phyloP scores from a whole-genome alignment of 495 filamentous ascomycete genomes.

The Penicillium odoratum region DNA sequence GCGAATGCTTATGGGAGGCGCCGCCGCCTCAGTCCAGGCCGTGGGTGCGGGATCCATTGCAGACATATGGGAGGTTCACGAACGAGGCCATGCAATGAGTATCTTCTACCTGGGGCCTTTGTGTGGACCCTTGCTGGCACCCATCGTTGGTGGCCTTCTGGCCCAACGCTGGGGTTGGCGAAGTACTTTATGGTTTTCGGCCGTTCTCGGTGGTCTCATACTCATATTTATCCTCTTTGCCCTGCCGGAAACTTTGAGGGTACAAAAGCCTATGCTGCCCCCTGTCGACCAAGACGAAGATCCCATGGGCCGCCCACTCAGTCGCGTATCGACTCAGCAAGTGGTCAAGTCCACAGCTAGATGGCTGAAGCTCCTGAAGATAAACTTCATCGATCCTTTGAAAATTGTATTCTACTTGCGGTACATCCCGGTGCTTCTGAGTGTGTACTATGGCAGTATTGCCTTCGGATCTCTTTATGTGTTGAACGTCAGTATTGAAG shows the following conservation, averaged over 20 bases:
- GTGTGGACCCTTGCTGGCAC: constrained; percentile 80
- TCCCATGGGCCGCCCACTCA: constrained; percentile 38
- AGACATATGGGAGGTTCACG: constrained; percentile 81
- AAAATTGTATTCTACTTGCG: constrained; percentile 75
- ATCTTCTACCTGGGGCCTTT: constrained; percentile 90
- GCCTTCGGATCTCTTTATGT: constrained; percentile 83
- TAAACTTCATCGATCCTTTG: constrained; percentile 76
- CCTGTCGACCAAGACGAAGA: constrained; percentile 19
- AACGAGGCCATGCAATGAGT: constrained; percentile 87
- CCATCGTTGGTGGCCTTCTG: constrained; percentile 83
- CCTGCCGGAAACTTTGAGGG: constrained; percentile 66
- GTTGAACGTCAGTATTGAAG: constrained; percentile 81
- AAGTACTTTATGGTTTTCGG: constrained; percentile 84
- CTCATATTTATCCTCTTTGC: constrained; percentile 63
- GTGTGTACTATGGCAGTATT: constrained; percentile 79
- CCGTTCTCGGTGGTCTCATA: constrained; percentile 69
- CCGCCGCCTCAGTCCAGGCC: constrained; percentile 84
- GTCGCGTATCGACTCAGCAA: constrained; percentile 62
- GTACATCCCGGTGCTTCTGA: constrained; percentile 76
- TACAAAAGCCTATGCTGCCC: constrained; percentile 22
- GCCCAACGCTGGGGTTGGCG: constrained; percentile 75
- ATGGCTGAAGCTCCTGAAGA: constrained; percentile 56
- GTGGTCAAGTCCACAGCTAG: constrained; percentile 58
- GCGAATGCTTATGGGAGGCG: constrained; percentile 78
- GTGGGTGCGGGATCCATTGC: constrained; percentile 93